These are phyloP conservation scores for Excoecaria cochinchinensis DNA, from an alignment of 345 rosid species.

Conservation along the genomic window DNA sequence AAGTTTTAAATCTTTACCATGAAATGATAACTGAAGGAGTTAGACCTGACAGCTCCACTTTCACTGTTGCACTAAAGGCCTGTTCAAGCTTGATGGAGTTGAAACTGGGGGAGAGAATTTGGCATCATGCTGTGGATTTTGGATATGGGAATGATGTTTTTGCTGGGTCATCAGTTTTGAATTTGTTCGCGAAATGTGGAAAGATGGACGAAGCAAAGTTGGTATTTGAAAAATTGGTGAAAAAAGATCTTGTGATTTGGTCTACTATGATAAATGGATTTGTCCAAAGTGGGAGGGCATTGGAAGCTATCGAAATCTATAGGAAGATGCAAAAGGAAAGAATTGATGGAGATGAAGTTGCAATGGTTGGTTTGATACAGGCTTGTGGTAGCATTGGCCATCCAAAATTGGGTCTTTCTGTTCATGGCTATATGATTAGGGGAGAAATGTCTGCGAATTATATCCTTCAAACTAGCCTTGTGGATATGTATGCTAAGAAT, in stretches of 20 bases:
- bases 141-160: slow-evolving; percentile 66
- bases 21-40: slow-evolving; percentile 50
- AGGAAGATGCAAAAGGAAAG: slow-evolving; percentile 62
- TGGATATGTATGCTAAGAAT: slow-evolving; percentile 70
- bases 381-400: slow-evolving; percentile 61
- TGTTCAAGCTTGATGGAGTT: slow-evolving; percentile 48
- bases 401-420: slow-evolving; percentile 42
- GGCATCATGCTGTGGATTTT: slow-evolving; percentile 50
- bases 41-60: slow-evolving; percentile 72
- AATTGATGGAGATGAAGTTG: slow-evolving; percentile 51
- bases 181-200: slow-evolving; percentile 58
- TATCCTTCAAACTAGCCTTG: slow-evolving; percentile 57
- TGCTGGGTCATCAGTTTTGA: slow-evolving; percentile 70
- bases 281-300: slow-evolving; percentile 39
- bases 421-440: slow-evolving; percentile 61
- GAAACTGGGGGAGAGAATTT: slow-evolving; percentile 49
- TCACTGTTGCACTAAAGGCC: slow-evolving; percentile 66
- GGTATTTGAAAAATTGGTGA: slow-evolving; percentile 53
- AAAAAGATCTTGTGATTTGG: slow-evolving; percentile 66
- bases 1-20: slow-evolving; percentile 50
- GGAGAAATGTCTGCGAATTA: slow-evolving; percentile 38
- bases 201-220: slow-evolving; percentile 48
- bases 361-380: slow-evolving; percentile 61
- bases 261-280: slow-evolving; percentile 71
- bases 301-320: slow-evolving; percentile 50